Evolutionary conservation across 441 rosid genomes (phyloP).

Genomic region (Heliophila coronopifolia): DNA sequence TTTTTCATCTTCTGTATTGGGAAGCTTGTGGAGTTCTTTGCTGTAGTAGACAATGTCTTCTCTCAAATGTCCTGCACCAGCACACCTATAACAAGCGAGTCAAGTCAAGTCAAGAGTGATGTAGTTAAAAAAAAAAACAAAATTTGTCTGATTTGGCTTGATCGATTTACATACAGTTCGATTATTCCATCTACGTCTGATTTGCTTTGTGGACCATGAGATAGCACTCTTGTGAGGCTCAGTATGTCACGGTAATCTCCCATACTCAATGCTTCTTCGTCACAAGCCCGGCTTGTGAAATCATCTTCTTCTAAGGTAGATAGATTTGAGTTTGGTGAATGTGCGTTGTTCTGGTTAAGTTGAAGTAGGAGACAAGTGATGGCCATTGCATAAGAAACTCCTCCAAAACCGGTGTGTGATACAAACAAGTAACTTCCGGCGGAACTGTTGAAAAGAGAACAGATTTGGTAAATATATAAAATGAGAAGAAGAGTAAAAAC

Average conservation of each 20-base stretch:
- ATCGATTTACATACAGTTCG: conserved; percentile 50
- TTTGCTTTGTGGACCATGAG: conserved; percentile 92
- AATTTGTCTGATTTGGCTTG: neutral
- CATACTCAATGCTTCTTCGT: conserved; percentile 75
- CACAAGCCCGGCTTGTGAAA: conserved; percentile 46
- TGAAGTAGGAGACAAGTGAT: conserved; percentile 71
- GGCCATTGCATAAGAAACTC: conserved; percentile 91
- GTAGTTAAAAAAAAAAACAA: neutral
- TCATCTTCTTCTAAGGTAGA: conserved; percentile 35
- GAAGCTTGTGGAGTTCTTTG: conserved; percentile 54
- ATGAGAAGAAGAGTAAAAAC: neutral
- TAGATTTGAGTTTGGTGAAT: conserved; percentile 26
- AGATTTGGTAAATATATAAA: neutral
- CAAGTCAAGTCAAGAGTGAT: conserved; percentile 4
- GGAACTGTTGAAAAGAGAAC: conserved; percentile 15
- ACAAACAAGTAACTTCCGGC: conserved; percentile 81
- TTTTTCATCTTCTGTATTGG: conserved; percentile 52
- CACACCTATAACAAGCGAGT: conserved; percentile 46
- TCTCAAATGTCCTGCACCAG: conserved; percentile 89
- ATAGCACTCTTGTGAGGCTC: conserved; percentile 88
- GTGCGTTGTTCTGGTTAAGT: conserved; percentile 43
- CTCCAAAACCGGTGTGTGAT: conserved; percentile 94
- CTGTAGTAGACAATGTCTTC: conserved; percentile 69
- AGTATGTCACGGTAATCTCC: conserved; percentile 96
- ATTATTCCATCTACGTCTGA: conserved; percentile 72